Evolutionary conservation across 768 basidiomycete species (phyloP).

Genomic region (Mycena latifolia): DNA sequence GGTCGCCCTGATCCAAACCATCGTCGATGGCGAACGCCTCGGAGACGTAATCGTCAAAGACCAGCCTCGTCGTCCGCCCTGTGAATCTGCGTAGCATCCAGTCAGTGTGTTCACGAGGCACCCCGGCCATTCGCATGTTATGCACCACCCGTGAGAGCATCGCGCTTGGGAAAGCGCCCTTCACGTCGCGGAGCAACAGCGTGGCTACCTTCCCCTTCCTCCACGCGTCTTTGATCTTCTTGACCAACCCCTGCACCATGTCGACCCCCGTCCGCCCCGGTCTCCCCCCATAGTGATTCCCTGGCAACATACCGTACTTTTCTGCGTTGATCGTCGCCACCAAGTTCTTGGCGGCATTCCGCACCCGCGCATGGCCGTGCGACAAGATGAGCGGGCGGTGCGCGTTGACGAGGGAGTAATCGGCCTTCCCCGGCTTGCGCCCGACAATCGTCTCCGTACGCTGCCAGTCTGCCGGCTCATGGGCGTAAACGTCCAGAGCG

Average conservation of each 20-base stretch:
- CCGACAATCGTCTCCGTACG: constrained; percentile 44
- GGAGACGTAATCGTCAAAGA: constrained; percentile 1
- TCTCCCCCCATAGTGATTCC: constrained; percentile 43
- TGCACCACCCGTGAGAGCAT: constrained; percentile 10
- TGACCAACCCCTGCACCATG: constrained; percentile 38
- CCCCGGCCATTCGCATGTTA: constrained; percentile 32
- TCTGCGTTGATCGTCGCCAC: constrained; percentile 35
- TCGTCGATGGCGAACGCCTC: neutral
- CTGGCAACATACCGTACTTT: constrained; percentile 36
- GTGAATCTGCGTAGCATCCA: constrained; percentile 36
- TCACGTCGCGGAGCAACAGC: constrained; percentile 1
- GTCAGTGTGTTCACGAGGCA: constrained; percentile 37
- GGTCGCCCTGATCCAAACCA: constrained; percentile 6
- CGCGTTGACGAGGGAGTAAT: constrained; percentile 47
- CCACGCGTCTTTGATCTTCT: constrained; percentile 6
- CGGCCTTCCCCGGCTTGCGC: constrained; percentile 49
- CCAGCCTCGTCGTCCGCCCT: constrained; percentile 34
- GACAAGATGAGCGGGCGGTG: constrained; percentile 49
- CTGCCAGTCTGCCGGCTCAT: constrained; percentile 46
- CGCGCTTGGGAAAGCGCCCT: constrained; percentile 7
- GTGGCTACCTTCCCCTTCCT: constrained; percentile 2
- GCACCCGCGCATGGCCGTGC: constrained; percentile 25
- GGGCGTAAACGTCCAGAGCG: constrained; percentile 42
- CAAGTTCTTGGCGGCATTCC: constrained; percentile 26
- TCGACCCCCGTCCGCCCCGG: constrained; percentile 45